phyloP scores from a whole-genome alignment of 352 stramenopile genomes.

The Pythium brassicae region DNA sequence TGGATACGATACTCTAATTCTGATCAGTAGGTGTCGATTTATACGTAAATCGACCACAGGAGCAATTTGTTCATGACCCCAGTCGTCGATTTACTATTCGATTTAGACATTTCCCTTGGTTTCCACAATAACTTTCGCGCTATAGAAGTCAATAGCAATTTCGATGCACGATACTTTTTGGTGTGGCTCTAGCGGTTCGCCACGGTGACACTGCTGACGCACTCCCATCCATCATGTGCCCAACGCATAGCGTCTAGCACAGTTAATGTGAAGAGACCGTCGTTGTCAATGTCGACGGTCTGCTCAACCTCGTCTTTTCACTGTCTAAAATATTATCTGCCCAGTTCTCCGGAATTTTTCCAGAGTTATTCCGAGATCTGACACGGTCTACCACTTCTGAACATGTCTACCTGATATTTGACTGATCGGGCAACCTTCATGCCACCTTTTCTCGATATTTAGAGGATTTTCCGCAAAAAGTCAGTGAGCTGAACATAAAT shows the following conservation, averaged over 20 bases:
- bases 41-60: neutral
- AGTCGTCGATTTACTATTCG: neutral
- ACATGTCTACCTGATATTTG: too few species aligned
- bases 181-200: conserved; percentile 6
- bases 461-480: too few species aligned
- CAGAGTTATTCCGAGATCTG: too few species aligned
- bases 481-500: too few species aligned
- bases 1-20: neutral
- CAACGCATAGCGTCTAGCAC: conserved; percentile 3
- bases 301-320: neutral
- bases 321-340: neutral
- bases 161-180: neutral
- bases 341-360: too few species aligned
- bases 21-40: neutral
- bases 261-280: neutral
- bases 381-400: too few species aligned
- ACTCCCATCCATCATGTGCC: neutral
- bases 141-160: conserved; percentile 2
- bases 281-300: neutral
- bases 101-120: too few species aligned
- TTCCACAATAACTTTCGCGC: too few species aligned
- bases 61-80: neutral
- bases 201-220: neutral
- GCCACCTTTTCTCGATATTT: too few species aligned
- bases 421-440: too few species aligned